Conservation (phyloP, 2,329 filamentous ascomycete genomes). For the Alternaria sp. region DNA sequence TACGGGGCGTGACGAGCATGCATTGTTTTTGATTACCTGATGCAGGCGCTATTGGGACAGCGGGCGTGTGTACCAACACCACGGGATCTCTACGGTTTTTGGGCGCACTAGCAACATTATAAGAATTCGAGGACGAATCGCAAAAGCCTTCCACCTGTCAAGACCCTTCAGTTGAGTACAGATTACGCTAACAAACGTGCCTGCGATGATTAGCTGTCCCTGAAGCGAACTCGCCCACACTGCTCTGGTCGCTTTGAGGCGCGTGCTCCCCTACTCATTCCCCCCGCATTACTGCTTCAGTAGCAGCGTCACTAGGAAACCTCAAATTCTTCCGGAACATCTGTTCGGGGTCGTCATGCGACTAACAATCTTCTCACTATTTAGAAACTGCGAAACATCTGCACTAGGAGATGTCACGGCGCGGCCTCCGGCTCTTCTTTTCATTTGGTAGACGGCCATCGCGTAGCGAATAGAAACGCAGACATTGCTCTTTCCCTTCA, state of each 20-base stretch:
- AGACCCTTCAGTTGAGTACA: neutral
- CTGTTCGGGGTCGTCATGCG: neutral
- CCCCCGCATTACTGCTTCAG: neutral
- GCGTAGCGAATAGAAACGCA: neutral
- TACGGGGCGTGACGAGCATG: neutral
- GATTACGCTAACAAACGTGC: neutral
- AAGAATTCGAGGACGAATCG: neutral
- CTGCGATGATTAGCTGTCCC: neutral
- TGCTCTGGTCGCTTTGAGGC: neutral
- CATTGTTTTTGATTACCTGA: conserved; percentile 6
- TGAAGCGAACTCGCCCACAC: neutral
- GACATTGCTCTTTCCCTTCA: neutral
- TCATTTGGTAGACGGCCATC: neutral
- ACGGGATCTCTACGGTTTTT: conserved; percentile 1
- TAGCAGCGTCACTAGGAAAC: neutral
- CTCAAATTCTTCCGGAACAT: neutral
- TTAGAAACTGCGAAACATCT: neutral
- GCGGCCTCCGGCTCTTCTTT: neutral
- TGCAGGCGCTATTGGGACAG: conserved; percentile 16
- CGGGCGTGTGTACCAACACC: conserved; percentile 13
- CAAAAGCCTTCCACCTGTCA: neutral
- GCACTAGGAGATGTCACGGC: neutral
- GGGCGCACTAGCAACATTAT: conserved; percentile 4
- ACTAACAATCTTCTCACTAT: neutral
- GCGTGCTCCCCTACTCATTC: neutral